Evolutionary conservation across 140 eudicot genomes (phyloP).

Genomic region (Cichorium intybus): DNA sequence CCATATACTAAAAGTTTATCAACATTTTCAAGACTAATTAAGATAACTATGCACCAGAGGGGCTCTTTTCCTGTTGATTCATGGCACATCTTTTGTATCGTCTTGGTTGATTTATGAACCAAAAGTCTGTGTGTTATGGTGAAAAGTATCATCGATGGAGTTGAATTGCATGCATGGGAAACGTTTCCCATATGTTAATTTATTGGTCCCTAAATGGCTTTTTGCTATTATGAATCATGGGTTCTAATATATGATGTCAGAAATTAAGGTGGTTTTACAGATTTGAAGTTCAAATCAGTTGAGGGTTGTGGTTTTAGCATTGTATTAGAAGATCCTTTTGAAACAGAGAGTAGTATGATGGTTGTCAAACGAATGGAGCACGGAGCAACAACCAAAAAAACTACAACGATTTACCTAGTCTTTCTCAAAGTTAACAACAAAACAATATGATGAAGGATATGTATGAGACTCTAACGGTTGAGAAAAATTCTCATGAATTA

Average conservation of each 20-base stretch:
- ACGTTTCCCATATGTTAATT: background rate
- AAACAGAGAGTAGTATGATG: background rate
- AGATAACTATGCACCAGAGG: background rate
- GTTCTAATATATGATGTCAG: no score
- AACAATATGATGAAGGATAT: slow-evolving; percentile 1
- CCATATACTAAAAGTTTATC: background rate
- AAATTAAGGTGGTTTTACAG: background rate
- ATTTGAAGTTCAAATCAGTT: background rate
- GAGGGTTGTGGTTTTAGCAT: background rate
- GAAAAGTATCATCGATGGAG: background rate
- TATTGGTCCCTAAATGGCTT: background rate
- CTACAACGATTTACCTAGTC: background rate
- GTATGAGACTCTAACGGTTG: background rate
- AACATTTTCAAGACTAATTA: background rate
- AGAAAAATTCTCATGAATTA: background rate
- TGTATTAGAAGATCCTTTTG: background rate
- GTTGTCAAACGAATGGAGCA: background rate
- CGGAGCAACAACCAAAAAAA: background rate
- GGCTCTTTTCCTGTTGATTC: background rate
- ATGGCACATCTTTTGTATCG: background rate
- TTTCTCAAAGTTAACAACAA: background rate
- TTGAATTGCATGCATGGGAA: background rate
- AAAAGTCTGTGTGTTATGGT: background rate
- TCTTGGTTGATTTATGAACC: background rate
- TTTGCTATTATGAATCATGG: background rate